Base-by-base conservation (phyloP, 2,329 filamentous ascomycete species). In the Ophiostoma ips region DNA sequence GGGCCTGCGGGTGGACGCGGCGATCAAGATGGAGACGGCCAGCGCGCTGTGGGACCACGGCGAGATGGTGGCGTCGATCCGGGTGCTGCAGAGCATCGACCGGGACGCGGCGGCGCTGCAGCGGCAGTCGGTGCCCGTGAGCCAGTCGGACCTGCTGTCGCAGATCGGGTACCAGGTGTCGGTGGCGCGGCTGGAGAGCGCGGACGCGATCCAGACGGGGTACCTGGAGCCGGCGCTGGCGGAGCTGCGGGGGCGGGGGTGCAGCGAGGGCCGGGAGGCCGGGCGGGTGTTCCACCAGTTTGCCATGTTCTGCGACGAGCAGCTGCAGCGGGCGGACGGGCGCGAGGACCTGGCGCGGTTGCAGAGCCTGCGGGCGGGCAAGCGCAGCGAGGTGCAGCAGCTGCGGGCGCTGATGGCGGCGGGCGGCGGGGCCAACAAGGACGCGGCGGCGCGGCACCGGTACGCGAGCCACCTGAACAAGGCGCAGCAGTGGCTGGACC, bases 241-340 rank as follows among this genome's bases (percentile, higher is more conserved):
- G 56, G 86, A 94, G 60, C 71, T 98, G 8, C 83, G 79, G 58
- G 81, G 80, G 2, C 75, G 79, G 58, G 81, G 80, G 2, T 75
- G 76, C 43, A 74, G 68, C 5, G 73, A 80, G 49, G 84, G 84
- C 1, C 71, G 75, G 41, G 85, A 90, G 53, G 85, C 89, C 2
- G 88, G 89, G 1, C 76, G 87, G 56, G 92, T 96, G 1, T 95
- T 88, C 59, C 88, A 95, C 62, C 87, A 94, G 59, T 96, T 96
- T 63, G 92, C 94, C 24, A 77, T 81, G 48, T 98, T 98, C 62
- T 98, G 94, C 60, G 90, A 98, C 62, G 81, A 88, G 59, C 92
- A 98, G 62, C 71, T 98, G 10, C 85, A 95, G 59, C 90, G 90
- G 60, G 77, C 83, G 1, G 87, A 94, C 58, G 80, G 83, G 33